phyloP scores from a whole-genome alignment of 192 early-diverging fungal genomes.

The Powellomyces hirtus region DNA sequence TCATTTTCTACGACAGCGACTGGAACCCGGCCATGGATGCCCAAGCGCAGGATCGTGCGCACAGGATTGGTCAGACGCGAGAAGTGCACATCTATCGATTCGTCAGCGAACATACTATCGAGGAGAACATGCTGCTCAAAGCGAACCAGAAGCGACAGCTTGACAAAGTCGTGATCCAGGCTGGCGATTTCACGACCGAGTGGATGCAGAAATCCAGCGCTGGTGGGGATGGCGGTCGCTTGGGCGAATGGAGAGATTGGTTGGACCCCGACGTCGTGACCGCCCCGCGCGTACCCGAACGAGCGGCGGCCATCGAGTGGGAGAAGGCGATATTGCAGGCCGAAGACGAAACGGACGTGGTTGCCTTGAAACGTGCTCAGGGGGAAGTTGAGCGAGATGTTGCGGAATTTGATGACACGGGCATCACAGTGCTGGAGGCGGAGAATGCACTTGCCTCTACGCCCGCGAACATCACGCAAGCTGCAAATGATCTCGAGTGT shows the following conservation, averaged over 20 bases:
- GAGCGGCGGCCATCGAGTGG: constrained; percentile 4
- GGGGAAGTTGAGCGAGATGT: constrained; percentile 61
- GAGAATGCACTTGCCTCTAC: no score
- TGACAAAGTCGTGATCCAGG: constrained; percentile 76
- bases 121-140: constrained; percentile 74
- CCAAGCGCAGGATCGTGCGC: constrained; percentile 90
- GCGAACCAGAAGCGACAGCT: constrained; percentile 84
- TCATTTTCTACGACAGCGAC: constrained; percentile 35
- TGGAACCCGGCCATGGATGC: constrained; percentile 84
- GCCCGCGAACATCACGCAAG: no score
- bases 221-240: constrained; percentile 1
- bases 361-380: constrained; percentile 52
- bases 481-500: no score
- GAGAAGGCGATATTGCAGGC: constrained; percentile 61
- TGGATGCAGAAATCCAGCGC: constrained; percentile 39
- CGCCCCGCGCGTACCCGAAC: not conserved
- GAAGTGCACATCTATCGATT: constrained; percentile 86
- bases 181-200: constrained; percentile 72
- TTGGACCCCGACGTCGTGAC: constrained; percentile 40
- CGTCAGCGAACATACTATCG: constrained; percentile 77
- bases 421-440: no score
- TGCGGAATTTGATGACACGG: constrained; percentile 57
- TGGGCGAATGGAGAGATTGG: constrained; percentile 70
- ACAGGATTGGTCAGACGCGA: constrained; percentile 86
- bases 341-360: constrained; percentile 65